Conservation (phyloP, 768 basidiomycete genomes). For the Tephrocybe rancida region DNA sequence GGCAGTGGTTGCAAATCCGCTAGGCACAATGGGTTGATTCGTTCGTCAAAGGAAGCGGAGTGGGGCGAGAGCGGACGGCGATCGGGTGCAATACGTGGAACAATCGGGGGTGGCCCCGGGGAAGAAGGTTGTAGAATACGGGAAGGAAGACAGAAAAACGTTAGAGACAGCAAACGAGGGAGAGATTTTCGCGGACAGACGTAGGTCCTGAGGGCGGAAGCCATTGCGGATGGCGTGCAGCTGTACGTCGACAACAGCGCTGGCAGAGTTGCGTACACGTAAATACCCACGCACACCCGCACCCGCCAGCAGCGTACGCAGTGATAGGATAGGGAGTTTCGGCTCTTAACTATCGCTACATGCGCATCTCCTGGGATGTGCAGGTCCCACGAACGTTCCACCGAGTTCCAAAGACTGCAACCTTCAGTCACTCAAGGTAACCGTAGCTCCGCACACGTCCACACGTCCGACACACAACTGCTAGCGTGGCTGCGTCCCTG, state of each 20-base stretch:
- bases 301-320: slow-evolving; percentile 1
- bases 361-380: neutral
- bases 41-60: neutral
- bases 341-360: neutral
- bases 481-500: slow-evolving; percentile 3
- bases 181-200: slow-evolving; percentile 1
- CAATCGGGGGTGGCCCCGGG: slow-evolving; percentile 2
- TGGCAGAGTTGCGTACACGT: slow-evolving; percentile 4
- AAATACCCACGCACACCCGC: neutral
- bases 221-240: neutral
- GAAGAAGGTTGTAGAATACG: neutral
- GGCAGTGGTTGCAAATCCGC: slow-evolving; percentile 5
- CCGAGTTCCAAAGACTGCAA: neutral
- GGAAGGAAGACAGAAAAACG: slow-evolving; percentile 1
- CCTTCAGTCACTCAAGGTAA: neutral
- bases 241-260: neutral
- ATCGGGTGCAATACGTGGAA: slow-evolving; percentile 12
- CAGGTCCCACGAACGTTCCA: neutral
- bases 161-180: neutral
- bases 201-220: neutral
- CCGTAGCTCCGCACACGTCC: slow-evolving; percentile 9
- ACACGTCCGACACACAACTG: slow-evolving; percentile 10
- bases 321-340: slow-evolving; percentile 2
- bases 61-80: slow-evolving; percentile 7
- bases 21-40: neutral